Base-by-base conservation (phyloP, 192 early-diverging fungal genomes). In the Gigaspora rosea region DNA sequence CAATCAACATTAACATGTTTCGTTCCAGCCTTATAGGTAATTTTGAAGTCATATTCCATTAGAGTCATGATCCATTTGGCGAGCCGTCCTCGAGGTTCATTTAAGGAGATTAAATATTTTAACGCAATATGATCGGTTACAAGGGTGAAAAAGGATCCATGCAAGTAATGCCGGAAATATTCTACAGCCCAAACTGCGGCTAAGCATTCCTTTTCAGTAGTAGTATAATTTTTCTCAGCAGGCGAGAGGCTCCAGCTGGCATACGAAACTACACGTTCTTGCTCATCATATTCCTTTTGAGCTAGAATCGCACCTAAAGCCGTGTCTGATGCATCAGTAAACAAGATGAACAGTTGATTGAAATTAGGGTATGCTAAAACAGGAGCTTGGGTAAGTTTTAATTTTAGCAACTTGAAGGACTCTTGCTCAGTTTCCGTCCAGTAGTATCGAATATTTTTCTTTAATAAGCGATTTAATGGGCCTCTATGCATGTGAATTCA, bases 151-250 rank as follows among this genome's bases (percentile, higher is more conserved):
- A 8, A 13, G 0, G 46, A 4, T 1, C 75, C 76, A 22, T 69
- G 54, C n/a, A 80, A 0, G 52, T 79, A 71, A 9, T 50, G 62
- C 8, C 71, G 1, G 79, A 78, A 80, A 41, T 80, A 71, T 18
- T 65, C 22, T 11, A 80, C 10, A 5, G 51, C 5, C 32, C 52
- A 77, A 7, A 80, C 33, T 1, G 74, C 67, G 77, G 57, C 74
- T 27, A 73, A 15, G 58, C 46, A 80, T 27, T 76, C 56, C 10
- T 33, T 51, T 76, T 76, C 3, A 5, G 52, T 59, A 0, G 36
- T 36, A 41, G 74, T 10, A 66, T 61, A 59, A 66, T 76, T 76
- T 10, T 1, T 11, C 22, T 76, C 49, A 50, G 74, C 74, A 12
- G 52, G 54, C 4, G 46, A 49, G 4, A 76, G 22, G 0, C 16